Base-by-base conservation (phyloP, 2,329 filamentous ascomycete genomes). In the Colletotrichum lentis region DNA sequence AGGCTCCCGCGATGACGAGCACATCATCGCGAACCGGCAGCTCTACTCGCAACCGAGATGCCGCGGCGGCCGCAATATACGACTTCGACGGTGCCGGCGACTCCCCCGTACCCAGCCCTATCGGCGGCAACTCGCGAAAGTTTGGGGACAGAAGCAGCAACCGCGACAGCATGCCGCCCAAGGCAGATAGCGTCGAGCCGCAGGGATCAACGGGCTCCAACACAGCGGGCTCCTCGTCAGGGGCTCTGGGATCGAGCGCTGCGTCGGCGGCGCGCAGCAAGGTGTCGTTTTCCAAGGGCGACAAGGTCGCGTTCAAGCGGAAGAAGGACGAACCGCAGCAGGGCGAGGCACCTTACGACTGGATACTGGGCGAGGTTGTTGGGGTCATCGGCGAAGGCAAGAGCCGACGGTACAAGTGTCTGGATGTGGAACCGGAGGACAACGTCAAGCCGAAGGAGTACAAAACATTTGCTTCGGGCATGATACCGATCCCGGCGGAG, bases 321-420 rank as follows among this genome's bases (percentile, higher is more conserved):
- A 90, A 89, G 73, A 78, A 80, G 22, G 74, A 79, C 8, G 79
- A 71, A 47, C 70, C 70, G 77, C 68, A 81, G 79, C 57, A 80
- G 76, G 72, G 84, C 82, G 76, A 86, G 76, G 75, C 81, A 78
- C 72, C 74, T 22, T 75, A 78, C 3, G 89, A 91, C 72, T 91
- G 89, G 84, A 94, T 94, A 63, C 86, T 94, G 55, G 92, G 92
- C 58, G 90, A 91, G 68, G 92, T 95, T 59, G 90, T 91, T 69
- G 87, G 88, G 60, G 90, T 95, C 16, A 84, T 88, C 60, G 91
- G 91, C 16, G 91, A 94, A 69, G 91, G 90, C 62, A 94, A 93
- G 77, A 91, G 88, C 75, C 85, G 91, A 74, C 87, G 91, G 52
- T 94, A 94, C 80, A 90, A 91, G 76, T 91, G 94, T 27, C 88